These are phyloP conservation scores for Cyclospora cayetanensis DNA, from an alignment of 169 alveolate species.

Conservation along the genomic window DNA sequence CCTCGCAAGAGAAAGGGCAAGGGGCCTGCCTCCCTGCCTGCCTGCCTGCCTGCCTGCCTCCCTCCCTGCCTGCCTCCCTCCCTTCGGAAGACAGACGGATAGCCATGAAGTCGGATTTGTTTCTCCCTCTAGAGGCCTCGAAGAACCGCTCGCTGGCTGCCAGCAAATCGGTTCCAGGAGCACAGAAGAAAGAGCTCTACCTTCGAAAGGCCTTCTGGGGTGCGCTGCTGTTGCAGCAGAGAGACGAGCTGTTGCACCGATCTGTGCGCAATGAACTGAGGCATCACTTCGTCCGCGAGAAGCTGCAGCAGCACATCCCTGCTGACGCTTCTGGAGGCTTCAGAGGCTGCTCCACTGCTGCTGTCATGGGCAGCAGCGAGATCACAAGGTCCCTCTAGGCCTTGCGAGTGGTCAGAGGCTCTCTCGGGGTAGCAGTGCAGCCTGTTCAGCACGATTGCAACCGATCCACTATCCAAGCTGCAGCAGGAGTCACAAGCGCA, in stretches of 20 bases:
- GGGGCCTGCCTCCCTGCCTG: no score
- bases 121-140: no score
- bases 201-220: neutral
- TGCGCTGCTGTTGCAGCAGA: neutral
- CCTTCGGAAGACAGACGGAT: no score
- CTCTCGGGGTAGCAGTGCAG: neutral
- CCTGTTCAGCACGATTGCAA: neutral
- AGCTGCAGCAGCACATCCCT: constrained; percentile 39
- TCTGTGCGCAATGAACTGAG: constrained; percentile 2
- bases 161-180: no score
- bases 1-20: no score
- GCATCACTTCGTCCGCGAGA: neutral
- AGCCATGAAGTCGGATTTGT: no score
- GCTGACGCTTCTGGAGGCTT: constrained; percentile 26
- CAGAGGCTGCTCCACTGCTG: constrained; percentile 24
- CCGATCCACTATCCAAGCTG: neutral
- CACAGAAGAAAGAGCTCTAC: neutral
- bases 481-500: neutral
- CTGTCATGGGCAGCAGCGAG: no score
- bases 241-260: neutral
- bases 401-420: neutral
- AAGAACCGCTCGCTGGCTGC: no score
- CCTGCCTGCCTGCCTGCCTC: no score
- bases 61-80: no score
- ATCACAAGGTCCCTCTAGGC: neutral